phyloP scores from a whole-genome alignment of 140 eudicot species.

The Flaveria floridana region DNA sequence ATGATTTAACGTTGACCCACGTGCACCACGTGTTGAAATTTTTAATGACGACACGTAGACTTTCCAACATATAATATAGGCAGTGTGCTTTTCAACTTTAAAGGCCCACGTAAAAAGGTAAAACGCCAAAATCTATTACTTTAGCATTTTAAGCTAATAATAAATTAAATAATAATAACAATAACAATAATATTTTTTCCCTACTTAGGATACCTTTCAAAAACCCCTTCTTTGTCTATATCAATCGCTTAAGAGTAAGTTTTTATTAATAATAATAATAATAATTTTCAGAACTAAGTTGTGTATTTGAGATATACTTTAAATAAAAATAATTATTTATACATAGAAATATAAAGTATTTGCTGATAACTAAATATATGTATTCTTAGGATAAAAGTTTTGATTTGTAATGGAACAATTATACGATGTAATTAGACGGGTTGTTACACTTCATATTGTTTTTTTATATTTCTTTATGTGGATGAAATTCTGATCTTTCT shows the following conservation, averaged over 20 bases:
- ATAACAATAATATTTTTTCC: background rate
- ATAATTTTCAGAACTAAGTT: no score
- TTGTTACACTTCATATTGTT: background rate
- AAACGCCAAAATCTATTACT: background rate
- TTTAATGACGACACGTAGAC: background rate
- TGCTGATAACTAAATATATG: background rate
- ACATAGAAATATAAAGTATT: background rate
- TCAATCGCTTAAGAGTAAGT: background rate
- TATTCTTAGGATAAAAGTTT: background rate
- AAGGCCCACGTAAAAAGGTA: background rate
- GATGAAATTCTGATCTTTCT: background rate
- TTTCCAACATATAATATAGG: background rate
- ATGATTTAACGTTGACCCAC: background rate
- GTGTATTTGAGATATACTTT: background rate
- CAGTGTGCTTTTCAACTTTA: background rate
- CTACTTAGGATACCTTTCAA: background rate
- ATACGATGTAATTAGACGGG: background rate
- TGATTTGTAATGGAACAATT: background rate
- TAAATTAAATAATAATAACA: background rate
- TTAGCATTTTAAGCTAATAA: background rate
- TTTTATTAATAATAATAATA: background rate
- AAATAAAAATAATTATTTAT: no score
- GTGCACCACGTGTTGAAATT: background rate
- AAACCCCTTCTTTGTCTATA: background rate
- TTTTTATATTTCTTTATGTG: background rate